Conservation (phyloP, 257 asterid genomes). For the Solanum chiquidenum region DNA sequence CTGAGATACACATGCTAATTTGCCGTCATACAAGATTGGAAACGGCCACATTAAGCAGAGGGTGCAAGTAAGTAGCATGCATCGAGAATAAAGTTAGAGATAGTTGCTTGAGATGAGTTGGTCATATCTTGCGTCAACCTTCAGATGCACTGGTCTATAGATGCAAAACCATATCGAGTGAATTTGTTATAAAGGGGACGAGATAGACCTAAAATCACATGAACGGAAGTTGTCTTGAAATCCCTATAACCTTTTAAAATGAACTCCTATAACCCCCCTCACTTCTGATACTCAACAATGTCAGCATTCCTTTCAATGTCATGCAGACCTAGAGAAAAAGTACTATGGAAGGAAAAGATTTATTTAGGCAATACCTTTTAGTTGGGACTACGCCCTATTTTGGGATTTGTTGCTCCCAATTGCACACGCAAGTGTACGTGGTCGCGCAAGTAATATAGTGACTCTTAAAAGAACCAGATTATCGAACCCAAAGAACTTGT, state of each 20-base stretch:
- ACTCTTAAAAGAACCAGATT: too few species aligned
- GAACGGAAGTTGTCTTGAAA: neutral
- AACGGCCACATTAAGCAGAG: neutral
- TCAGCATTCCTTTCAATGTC: neutral
- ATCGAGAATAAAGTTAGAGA: neutral
- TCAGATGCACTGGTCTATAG: neutral
- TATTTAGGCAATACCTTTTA: neutral
- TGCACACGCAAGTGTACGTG: too few species aligned
- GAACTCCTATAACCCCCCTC: neutral
- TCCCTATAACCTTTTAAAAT: neutral
- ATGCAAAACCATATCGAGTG: neutral
- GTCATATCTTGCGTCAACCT: neutral
- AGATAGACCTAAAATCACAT: neutral
- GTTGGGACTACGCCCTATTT: neutral
- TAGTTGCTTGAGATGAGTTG: neutral
- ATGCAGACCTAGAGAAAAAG: neutral
- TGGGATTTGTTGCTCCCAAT: too few species aligned
- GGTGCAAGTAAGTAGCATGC: neutral
- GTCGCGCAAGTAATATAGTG: too few species aligned
- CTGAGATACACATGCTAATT: neutral
- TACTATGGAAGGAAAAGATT: neutral
- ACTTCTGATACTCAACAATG: neutral
- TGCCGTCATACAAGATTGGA: neutral
- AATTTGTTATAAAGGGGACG: neutral
- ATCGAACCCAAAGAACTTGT: too few species aligned